Conservation (phyloP, 305 asterid genomes). For the Fraxinus platypoda region DNA sequence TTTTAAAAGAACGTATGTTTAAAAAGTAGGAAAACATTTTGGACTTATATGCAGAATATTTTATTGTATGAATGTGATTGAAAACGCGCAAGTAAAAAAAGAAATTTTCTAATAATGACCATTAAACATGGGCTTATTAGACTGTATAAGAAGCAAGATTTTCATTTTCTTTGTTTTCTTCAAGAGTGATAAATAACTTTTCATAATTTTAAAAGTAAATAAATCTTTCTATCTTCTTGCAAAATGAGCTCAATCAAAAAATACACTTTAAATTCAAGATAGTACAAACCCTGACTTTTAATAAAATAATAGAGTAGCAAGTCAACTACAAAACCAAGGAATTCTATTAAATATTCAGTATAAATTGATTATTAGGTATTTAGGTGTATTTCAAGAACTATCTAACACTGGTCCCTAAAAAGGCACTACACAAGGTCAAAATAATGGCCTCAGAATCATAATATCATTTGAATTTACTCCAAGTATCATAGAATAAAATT, state of each 20-base stretch:
- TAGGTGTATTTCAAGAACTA: slow-evolving; percentile 19
- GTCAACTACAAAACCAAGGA: slow-evolving; percentile 12
- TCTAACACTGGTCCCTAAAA: slow-evolving; percentile 25
- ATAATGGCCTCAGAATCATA: slow-evolving; percentile 27
- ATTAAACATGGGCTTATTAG: neutral
- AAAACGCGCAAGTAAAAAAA: too few species aligned
- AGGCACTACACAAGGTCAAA: slow-evolving; percentile 35
- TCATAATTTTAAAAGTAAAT: neutral
- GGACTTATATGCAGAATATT: too few species aligned
- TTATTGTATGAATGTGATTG: too few species aligned
- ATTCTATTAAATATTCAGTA: neutral
- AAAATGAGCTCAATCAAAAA: neutral
- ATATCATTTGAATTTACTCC: slow-evolving; percentile 27
- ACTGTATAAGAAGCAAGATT: neutral
- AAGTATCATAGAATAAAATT: slow-evolving; percentile 10
- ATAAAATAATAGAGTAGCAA: slow-evolving; percentile 11
- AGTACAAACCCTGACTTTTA: neutral
- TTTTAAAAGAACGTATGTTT: too few species aligned
- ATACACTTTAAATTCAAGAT: neutral
- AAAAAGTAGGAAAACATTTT: too few species aligned
- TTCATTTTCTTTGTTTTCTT: neutral
- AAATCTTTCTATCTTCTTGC: neutral
- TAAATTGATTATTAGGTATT: neutral
- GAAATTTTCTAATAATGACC: too few species aligned
- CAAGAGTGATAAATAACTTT: neutral